Percentiles rank a stretch among this genome's conserved stretches.
phyloP scores from a whole-genome alignment of 176 grass and related monocot species.

The Hordeum marinum region DNA sequence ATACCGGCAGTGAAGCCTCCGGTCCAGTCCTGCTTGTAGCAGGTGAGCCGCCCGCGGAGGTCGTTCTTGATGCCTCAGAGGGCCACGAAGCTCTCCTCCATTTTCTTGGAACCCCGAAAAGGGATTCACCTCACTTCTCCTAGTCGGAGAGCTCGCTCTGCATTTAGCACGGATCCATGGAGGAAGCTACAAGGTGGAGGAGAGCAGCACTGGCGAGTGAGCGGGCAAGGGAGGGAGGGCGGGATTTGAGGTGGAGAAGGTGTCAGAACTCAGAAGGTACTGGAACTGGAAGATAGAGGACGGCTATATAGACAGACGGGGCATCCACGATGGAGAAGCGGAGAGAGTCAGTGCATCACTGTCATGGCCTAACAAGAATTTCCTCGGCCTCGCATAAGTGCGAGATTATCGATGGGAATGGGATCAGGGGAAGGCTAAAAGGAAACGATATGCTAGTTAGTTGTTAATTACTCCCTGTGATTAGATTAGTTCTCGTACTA shows the following conservation, averaged over 20 bases:
- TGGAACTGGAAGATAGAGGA: slow-evolving; percentile 4
- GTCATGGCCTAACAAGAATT: slow-evolving; percentile 20
- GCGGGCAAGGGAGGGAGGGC: background rate
- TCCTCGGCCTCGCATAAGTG: background rate
- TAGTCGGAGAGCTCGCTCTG: background rate
- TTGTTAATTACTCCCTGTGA: background rate
- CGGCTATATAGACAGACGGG: slow-evolving; percentile 35
- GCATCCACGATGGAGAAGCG: background rate
- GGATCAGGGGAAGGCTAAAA: background rate
- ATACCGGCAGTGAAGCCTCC: slow-evolving; percentile 74
- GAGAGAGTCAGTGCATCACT: background rate
- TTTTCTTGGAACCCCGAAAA: slow-evolving; percentile 13
- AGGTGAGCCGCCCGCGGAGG: slow-evolving; percentile 62
- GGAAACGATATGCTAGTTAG: too few relatives aligned
- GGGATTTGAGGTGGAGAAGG: background rate
- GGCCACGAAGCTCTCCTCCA: slow-evolving; percentile 93
- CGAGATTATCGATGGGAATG: background rate
- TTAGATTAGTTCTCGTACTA: background rate
- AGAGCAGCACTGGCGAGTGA: background rate
- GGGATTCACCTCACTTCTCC: background rate
- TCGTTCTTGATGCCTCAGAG: slow-evolving; percentile 84
- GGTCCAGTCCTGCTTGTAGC: slow-evolving; percentile 98
- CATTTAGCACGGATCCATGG: slow-evolving; percentile 55
- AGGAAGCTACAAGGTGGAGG: too few relatives aligned
- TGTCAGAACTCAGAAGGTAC: background rate